Evolutionary conservation across 2,329 filamentous ascomycete genomes (phyloP).

Genomic region (Ophiostoma pallidulum): DNA sequence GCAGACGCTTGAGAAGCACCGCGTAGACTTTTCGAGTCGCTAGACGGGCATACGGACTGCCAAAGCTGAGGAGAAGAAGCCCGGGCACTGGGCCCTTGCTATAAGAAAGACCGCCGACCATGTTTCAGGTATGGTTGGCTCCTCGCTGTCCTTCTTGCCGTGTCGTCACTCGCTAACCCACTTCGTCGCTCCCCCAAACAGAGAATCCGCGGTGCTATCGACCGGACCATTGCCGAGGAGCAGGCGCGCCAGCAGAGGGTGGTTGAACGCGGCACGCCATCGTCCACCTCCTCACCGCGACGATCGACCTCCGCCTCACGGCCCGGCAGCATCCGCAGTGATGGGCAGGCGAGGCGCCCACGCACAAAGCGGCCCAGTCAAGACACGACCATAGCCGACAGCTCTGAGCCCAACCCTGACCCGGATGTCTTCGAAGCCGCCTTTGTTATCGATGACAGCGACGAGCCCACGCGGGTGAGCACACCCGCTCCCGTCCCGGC

Average conservation of each 20-base stretch:
- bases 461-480: slow-evolving; percentile 46
- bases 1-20: neutral
- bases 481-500: slow-evolving; percentile 8
- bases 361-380: slow-evolving; percentile 35
- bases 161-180: no score
- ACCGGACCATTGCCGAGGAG: slow-evolving; percentile 83
- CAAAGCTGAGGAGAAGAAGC: neutral
- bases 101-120: slow-evolving; percentile 10
- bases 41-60: no score
- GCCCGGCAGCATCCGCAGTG: slow-evolving; percentile 25
- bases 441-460: slow-evolving; percentile 79
- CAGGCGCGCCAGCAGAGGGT: slow-evolving; percentile 64
- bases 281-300: slow-evolving; percentile 33
- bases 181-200: slow-evolving; percentile 31
- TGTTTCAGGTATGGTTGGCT: slow-evolving; percentile 20
- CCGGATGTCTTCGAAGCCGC: slow-evolving; percentile 80
- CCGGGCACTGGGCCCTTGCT: no score
- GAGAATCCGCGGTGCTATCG: slow-evolving; percentile 77
- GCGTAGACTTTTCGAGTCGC: no score
- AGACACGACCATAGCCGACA: slow-evolving; percentile 25
- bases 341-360: slow-evolving; percentile 25
- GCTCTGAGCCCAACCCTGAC: slow-evolving; percentile 55
- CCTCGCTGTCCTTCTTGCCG: neutral
- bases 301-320: slow-evolving; percentile 36
- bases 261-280: slow-evolving; percentile 32